A percentile compares a stretch with the other conserved stretches of the same genome.
phyloP scores from a whole-genome alignment of 1,139 yeast species.

The Suhomyces chickasaworum region DNA sequence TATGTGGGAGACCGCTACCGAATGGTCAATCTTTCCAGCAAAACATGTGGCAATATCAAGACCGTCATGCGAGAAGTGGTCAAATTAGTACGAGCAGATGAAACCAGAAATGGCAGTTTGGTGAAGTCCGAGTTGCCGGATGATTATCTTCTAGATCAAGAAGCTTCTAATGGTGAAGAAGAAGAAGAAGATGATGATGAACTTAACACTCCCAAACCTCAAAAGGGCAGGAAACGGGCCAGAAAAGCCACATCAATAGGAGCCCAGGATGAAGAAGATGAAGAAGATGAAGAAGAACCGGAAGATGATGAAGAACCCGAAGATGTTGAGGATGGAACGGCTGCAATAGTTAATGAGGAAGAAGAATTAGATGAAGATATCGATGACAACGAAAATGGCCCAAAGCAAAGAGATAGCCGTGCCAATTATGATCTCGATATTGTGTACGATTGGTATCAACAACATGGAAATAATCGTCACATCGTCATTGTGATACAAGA shows the following conservation, averaged over 20 bases:
- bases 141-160: slow-evolving; percentile 13
- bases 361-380: neutral
- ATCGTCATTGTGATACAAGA: slow-evolving; percentile 60
- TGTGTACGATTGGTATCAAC: slow-evolving; percentile 47
- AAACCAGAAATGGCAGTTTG: slow-evolving; percentile 9
- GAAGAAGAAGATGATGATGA: slow-evolving; percentile 18
- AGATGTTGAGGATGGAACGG: slow-evolving; percentile 18
- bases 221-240: neutral
- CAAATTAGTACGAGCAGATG: slow-evolving; percentile 28
- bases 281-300: slow-evolving; percentile 17
- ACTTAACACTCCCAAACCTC: slow-evolving; percentile 8
- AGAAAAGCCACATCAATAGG: neutral
- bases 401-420: slow-evolving; percentile 28
- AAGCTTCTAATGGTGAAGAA: slow-evolving; percentile 17
- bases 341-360: neutral
- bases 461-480: slow-evolving; percentile 18
- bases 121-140: neutral
- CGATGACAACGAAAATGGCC: neutral
- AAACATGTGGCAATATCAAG: slow-evolving; percentile 45
- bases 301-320: slow-evolving; percentile 14
- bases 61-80: slow-evolving; percentile 41
- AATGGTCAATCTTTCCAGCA: slow-evolving; percentile 43
- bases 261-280: slow-evolving; percentile 15
- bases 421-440: slow-evolving; percentile 55
- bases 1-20: slow-evolving; percentile 27